These are phyloP conservation scores for Leishmania amazonensis DNA, from an alignment of 208 protist genomes.

Conservation along the genomic window DNA sequence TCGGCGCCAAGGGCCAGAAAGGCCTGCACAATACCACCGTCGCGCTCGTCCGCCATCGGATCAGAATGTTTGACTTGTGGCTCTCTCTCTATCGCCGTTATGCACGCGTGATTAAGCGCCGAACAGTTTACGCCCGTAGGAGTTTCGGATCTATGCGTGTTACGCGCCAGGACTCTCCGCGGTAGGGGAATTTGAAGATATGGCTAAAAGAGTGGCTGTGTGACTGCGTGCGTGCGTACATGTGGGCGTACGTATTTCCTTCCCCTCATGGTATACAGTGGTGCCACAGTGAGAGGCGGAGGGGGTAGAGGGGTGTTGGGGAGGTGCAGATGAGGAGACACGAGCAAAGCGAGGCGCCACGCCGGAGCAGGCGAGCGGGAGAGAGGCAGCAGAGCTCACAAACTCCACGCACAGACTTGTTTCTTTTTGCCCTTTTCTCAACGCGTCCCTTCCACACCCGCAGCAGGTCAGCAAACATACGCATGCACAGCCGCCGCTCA, in stretches of 20 bases:
- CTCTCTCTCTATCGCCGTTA: not conserved
- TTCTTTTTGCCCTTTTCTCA: not conserved
- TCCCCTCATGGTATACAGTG: not conserved
- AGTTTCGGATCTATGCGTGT: not conserved
- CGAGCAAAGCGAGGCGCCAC: no score
- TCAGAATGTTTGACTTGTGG: not conserved
- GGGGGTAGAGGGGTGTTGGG: no score
- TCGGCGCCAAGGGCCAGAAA: conserved; percentile 69
- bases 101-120: not conserved
- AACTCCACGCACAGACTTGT: no score
- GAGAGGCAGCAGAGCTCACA: no score
- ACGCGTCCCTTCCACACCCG: not conserved
- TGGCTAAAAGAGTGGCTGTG: not conserved
- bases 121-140: not conserved
- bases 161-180: not conserved
- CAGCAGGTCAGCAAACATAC: not conserved
- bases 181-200: not conserved
- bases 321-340: no score
- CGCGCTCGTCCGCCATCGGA: conserved; percentile 80
- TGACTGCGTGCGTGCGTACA: not conserved
- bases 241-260: no score
- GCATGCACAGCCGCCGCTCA: not conserved
- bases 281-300: not conserved
- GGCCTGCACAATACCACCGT: conserved; percentile 59
- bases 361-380: no score